These are phyloP conservation scores for Stagonosporopsis vannaccii DNA, from an alignment of 2,329 filamentous ascomycete genomes.

Conservation along the genomic window DNA sequence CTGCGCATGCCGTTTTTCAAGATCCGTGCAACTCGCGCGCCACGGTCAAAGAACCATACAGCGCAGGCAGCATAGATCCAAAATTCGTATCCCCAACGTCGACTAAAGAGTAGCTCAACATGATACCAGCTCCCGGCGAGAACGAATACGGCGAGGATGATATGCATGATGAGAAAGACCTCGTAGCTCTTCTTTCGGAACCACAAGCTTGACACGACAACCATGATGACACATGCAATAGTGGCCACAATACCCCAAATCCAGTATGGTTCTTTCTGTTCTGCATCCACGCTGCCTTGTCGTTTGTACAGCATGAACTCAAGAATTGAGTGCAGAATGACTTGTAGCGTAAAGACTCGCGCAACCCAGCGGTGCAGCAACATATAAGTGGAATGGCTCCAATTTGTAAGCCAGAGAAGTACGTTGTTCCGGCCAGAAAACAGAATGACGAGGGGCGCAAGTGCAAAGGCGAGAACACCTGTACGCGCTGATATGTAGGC, in stretches of 20 bases:
- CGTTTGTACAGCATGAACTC: conserved; percentile 28
- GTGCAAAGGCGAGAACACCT: conserved; percentile 42
- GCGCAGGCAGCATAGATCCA: conserved; percentile 57
- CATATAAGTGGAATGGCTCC: conserved; percentile 49
- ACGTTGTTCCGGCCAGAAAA: conserved; percentile 50
- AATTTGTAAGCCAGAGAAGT: conserved; percentile 50
- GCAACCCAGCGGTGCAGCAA: conserved; percentile 47
- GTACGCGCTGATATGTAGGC: conserved; percentile 39
- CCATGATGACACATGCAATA: conserved; percentile 34
- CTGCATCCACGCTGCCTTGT: conserved; percentile 22
- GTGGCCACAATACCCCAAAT: conserved; percentile 51
- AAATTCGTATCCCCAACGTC: conserved; percentile 50
- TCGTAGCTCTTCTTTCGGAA: conserved; percentile 45
- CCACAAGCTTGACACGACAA: conserved; percentile 34
- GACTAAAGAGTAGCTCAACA: conserved; percentile 43
- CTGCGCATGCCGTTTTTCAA: conserved; percentile 48
- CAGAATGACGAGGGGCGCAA: conserved; percentile 42
- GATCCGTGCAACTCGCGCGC: conserved; percentile 52
- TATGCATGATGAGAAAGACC: conserved; percentile 45
- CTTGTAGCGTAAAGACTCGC: conserved; percentile 29
- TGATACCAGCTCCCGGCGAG: conserved; percentile 49
- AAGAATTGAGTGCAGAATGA: conserved; percentile 29
- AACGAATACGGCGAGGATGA: conserved; percentile 41
- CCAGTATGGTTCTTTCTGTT: conserved; percentile 41
- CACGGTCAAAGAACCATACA: conserved; percentile 58